Evolutionary conservation across 2,329 filamentous ascomycete genomes (phyloP).

Genomic region (Ceratocystis colombiana): DNA sequence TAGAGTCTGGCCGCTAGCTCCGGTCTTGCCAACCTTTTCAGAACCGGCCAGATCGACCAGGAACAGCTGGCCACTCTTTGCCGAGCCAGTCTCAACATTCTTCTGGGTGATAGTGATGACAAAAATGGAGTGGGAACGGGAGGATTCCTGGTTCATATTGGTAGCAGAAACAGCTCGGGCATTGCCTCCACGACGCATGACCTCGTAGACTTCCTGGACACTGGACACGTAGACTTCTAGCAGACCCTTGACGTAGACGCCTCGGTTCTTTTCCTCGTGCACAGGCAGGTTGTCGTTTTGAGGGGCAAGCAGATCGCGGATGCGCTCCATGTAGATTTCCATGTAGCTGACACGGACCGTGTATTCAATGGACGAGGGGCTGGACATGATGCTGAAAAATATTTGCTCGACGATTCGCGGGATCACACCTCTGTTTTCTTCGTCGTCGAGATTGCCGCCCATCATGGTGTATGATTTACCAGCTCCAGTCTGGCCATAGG

Average conservation of each 20-base stretch:
- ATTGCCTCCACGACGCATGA: slow-evolving; percentile 85
- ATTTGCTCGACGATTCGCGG: slow-evolving; percentile 96
- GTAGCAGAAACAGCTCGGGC: slow-evolving; percentile 88
- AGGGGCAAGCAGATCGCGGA: slow-evolving; percentile 82
- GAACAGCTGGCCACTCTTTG: slow-evolving; percentile 93
- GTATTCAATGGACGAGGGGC: slow-evolving; percentile 89
- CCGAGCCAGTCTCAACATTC: slow-evolving; percentile 90
- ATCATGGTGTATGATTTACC: slow-evolving; percentile 98
- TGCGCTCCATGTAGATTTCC: slow-evolving; percentile 99
- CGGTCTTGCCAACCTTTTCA: slow-evolving; percentile 97
- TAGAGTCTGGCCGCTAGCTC: slow-evolving; percentile 89
- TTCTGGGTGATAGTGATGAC: slow-evolving; percentile 96
- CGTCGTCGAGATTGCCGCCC: slow-evolving; percentile 74
- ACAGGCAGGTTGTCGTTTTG: slow-evolving; percentile 93
- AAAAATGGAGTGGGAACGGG: slow-evolving; percentile 95
- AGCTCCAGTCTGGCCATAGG: slow-evolving; percentile 94
- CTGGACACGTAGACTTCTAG: slow-evolving; percentile 92
- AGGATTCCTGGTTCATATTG: slow-evolving; percentile 99
- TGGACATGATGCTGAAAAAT: slow-evolving; percentile 86
- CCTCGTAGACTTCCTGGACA: slow-evolving; percentile 91
- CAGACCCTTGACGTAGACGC: slow-evolving; percentile 92
- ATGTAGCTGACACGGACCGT: slow-evolving; percentile 98
- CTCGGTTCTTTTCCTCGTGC: slow-evolving; percentile 94
- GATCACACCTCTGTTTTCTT: slow-evolving; percentile 81
- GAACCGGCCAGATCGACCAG: slow-evolving; percentile 96